Evolutionary conservation across 208 protist species (phyloP).

Genomic region (Leishmania turanica): DNA sequence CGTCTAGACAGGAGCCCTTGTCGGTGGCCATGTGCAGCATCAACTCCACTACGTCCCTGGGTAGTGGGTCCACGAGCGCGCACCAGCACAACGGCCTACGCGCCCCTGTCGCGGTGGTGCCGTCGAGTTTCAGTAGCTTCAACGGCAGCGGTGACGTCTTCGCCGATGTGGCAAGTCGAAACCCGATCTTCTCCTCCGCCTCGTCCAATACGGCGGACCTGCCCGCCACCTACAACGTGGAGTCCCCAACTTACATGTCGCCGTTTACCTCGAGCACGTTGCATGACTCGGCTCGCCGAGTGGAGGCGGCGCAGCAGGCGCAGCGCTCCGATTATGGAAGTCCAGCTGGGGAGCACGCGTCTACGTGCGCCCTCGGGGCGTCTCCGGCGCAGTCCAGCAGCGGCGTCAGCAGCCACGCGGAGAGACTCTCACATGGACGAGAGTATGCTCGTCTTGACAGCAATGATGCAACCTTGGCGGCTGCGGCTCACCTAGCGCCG

Average conservation of each 20-base stretch:
- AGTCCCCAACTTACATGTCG: slow-evolving; percentile 9
- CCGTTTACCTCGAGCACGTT: neutral
- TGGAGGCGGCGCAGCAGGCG: neutral
- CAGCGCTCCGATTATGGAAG: neutral
- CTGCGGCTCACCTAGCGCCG: neutral
- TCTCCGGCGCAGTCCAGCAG: neutral
- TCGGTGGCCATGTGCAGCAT: neutral
- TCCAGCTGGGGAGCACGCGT: neutral
- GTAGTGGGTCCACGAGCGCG: neutral
- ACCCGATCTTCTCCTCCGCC: neutral
- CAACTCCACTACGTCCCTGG: slow-evolving; percentile 4
- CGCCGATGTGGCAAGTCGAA: neutral
- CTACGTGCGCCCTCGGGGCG: too few species aligned
- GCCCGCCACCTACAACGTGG: slow-evolving; percentile 20
- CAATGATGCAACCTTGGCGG: neutral
- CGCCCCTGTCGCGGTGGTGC: slow-evolving; percentile 8
- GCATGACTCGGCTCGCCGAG: neutral
- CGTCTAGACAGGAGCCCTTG: neutral
- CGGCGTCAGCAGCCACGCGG: neutral
- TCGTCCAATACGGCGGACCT: slow-evolving; percentile 6
- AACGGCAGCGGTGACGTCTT: neutral
- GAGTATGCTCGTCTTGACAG: neutral
- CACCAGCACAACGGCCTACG: neutral
- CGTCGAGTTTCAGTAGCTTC: neutral
- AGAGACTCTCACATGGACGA: neutral